phyloP scores from a whole-genome alignment of 2,329 filamentous ascomycete species.

The Calonectria hongkongensis region DNA sequence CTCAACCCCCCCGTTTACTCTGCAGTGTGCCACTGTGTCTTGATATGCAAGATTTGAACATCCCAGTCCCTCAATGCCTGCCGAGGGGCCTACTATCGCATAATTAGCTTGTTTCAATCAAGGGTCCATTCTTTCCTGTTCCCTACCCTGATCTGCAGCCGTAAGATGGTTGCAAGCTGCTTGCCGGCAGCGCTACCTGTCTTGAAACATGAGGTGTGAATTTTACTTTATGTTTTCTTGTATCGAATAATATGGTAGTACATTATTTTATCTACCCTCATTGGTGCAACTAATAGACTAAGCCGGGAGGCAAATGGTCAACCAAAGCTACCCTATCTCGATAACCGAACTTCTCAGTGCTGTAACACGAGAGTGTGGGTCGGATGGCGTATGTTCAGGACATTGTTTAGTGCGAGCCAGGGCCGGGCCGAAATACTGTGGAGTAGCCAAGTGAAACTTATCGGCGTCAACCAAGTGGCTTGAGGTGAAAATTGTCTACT shows the following conservation, averaged over 20 bases:
- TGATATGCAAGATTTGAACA: slow-evolving; percentile 18
- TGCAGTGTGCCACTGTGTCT: neutral
- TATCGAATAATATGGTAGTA: neutral
- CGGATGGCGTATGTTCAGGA: neutral
- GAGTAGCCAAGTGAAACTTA: neutral
- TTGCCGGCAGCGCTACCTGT: neutral
- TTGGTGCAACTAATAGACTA: neutral
- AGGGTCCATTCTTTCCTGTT: neutral
- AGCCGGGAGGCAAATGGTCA: neutral
- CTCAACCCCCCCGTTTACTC: neutral
- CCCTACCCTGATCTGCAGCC: neutral
- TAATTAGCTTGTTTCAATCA: neutral
- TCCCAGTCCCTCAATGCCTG: slow-evolving; percentile 1
- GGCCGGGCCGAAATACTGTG: slow-evolving; percentile 13
- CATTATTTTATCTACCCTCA: too few species aligned
- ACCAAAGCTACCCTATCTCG: neutral
- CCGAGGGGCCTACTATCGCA: neutral
- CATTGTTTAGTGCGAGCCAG: neutral
- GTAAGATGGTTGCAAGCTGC: neutral
- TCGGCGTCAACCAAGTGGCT: neutral
- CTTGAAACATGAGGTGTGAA: too few species aligned
- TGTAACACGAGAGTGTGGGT: neutral
- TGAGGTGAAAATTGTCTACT: slow-evolving; percentile 1
- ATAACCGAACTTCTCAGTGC: neutral
- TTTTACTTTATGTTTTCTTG: too few species aligned